phyloP scores from a whole-genome alignment of 164 flowering plant genomes.

The Stephania yunnanensis region DNA sequence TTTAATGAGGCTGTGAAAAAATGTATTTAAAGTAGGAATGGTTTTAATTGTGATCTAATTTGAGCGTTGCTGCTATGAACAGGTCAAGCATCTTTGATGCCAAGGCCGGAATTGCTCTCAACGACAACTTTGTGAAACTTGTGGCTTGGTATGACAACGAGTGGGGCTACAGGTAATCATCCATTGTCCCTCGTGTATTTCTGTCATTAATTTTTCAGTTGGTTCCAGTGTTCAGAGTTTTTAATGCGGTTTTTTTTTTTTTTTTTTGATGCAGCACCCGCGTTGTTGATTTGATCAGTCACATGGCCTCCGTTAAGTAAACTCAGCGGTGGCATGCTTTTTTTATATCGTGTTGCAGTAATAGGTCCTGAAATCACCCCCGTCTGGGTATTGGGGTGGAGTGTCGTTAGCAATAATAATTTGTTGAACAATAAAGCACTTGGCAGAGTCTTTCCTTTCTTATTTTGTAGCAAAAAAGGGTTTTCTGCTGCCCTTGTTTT shows the following conservation, averaged over 20 bases:
- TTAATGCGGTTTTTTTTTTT: background rate
- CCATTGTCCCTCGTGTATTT: background rate
- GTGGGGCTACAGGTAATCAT: slow-evolving; percentile 65
- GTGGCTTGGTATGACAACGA: slow-evolving; percentile 78
- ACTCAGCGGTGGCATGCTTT: background rate
- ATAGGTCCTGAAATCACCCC: background rate
- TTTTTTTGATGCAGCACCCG: slow-evolving; percentile 22
- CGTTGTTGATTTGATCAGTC: slow-evolving; percentile 60
- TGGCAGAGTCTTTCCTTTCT: background rate
- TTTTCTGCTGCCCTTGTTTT: background rate
- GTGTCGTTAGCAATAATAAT: background rate
- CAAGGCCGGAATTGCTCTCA: slow-evolving; percentile 71
- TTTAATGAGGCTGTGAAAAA: too few relatives aligned
- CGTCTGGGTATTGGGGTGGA: background rate
- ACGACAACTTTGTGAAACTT: slow-evolving; percentile 42
- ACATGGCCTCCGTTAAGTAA: slow-evolving; percentile 38
- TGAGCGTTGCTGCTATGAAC: background rate
- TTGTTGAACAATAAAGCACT: background rate
- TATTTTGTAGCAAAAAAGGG: background rate
- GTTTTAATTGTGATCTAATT: too few relatives aligned
- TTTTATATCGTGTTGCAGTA: background rate
- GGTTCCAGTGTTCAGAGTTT: background rate
- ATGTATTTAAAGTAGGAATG: too few relatives aligned
- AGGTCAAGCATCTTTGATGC: slow-evolving; percentile 76
- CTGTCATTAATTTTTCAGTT: background rate